Evolutionary conservation across 306 rosid genomes (phyloP), one percentile per base, ranked within the genome.

Genomic region (Inga oerstediana): DNA sequence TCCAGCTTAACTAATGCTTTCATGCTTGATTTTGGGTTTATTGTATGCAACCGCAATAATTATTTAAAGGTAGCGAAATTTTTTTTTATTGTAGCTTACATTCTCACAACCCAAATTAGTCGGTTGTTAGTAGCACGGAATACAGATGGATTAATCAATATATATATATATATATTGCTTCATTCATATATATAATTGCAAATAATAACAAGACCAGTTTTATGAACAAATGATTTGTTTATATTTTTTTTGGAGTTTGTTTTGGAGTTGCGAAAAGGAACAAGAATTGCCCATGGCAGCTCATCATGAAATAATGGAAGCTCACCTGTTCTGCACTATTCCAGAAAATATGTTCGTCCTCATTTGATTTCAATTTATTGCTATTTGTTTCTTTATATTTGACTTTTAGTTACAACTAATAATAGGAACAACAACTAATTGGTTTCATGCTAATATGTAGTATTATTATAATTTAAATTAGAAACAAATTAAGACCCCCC

Each of bases 281-380:
- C 66, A 84, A 74, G 74, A 72, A 70, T 61, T 75, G 54, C 37
- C 52, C 32, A 44, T 72, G 86, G 83, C 87, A 87, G 84, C 84
- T 77, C 84, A 83, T 67, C 86, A 77, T 76, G 43, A 80, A 85
- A 86, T 86, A 84, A 89, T 92, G 88, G 91, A 87, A 81, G 82
- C 78, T 88, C 86, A 85, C 52, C 82, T 84, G 69, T 75, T 67
- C 68, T 81, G 77, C 62, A 76, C 81, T 74, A 75, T 79, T 84
- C 78, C 67, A 74, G 76, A 58, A 80, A 76, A 32, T 43, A 32
- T 67, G 72, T 5, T 49, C 61, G 22, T 30, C 34, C 58, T 43
- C 32, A 0, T 64, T 7, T 39, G 5, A 30, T 37, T 61, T n/a
- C 8, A 22, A 71, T 34, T 71, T 15, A 7, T 43, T 11, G 41